Conservation (phyloP, 805 yeast species). For the Maudiozyma bulderi region DNA sequence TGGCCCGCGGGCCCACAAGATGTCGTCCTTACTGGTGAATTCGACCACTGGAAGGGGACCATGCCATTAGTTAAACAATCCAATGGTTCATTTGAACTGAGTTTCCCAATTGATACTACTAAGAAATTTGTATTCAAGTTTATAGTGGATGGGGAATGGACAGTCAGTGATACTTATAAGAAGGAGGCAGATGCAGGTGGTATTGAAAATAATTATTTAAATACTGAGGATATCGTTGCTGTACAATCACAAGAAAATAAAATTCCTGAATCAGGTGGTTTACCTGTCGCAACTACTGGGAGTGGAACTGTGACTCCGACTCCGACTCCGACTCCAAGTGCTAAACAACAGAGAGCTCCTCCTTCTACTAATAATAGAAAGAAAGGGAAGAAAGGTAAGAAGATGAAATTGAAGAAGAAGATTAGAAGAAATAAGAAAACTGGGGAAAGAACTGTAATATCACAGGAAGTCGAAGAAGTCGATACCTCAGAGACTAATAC, state of each 20-base stretch:
- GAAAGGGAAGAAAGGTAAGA: slow-evolving; percentile 8
- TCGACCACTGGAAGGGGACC: slow-evolving; percentile 58
- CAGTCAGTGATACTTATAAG: slow-evolving; percentile 31
- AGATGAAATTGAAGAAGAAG: slow-evolving; percentile 6
- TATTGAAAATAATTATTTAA: slow-evolving; percentile 31
- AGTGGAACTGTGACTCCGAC: slow-evolving; percentile 42
- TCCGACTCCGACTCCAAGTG: slow-evolving; percentile 37
- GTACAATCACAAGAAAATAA: slow-evolving; percentile 29
- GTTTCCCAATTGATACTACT: slow-evolving; percentile 41
- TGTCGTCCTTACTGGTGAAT: slow-evolving; percentile 62
- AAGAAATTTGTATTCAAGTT: slow-evolving; percentile 41
- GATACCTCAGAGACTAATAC: slow-evolving; percentile 1
- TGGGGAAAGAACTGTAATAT: slow-evolving; percentile 32
- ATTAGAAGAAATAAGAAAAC: slow-evolving; percentile 26
- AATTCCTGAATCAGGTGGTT: slow-evolving; percentile 43
- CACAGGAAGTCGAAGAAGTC: slow-evolving; percentile 5
- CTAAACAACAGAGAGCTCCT: slow-evolving; percentile 1
- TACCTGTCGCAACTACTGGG: slow-evolving; percentile 15
- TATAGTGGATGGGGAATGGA: slow-evolving; percentile 66
- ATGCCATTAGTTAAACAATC: slow-evolving; percentile 48
- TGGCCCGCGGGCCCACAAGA: slow-evolving; percentile 45
- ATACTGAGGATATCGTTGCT: slow-evolving; percentile 8
- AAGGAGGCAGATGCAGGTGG: slow-evolving; percentile 38
- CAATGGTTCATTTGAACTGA: slow-evolving; percentile 43
- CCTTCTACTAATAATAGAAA: slow-evolving; percentile 8